These are phyloP conservation scores for Buddleja alternifolia DNA, from an alignment of 257 asterid genomes.

Conservation along the genomic window DNA sequence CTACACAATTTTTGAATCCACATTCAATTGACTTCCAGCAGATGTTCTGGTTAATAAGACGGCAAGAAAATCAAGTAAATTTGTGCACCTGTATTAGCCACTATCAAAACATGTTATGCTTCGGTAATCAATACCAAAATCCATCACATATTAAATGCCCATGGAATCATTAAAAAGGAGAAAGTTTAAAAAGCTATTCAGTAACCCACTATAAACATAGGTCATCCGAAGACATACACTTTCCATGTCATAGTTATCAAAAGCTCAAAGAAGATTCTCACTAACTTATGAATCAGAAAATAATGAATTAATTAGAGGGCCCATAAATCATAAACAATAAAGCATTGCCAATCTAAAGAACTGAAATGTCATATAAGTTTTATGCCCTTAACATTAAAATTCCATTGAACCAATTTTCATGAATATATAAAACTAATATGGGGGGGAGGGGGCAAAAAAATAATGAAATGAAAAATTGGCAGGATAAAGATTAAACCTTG, in stretches of 20 bases:
- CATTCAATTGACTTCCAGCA: too few relatives aligned
- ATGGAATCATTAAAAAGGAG: neutral
- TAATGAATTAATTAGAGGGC: constrained; percentile 18
- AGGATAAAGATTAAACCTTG: constrained; percentile 57
- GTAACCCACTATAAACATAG: constrained; percentile 17
- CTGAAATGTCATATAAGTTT: neutral
- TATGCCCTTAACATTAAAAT: too few relatives aligned
- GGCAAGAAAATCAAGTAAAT: too few relatives aligned
- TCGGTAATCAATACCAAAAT: neutral
- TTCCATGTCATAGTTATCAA: neutral
- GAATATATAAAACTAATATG: too few relatives aligned
- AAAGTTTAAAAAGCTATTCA: too few relatives aligned
- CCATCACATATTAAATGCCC: neutral
- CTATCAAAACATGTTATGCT: too few relatives aligned
- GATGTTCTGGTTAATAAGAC: too few relatives aligned
- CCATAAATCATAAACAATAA: neutral
- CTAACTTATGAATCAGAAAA: constrained; percentile 7
- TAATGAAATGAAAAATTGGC: neutral
- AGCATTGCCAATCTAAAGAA: neutral
- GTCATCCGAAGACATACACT: neutral
- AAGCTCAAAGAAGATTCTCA: constrained; percentile 12
- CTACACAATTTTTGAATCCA: too few relatives aligned
- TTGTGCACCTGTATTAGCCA: too few relatives aligned
- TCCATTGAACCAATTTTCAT: neutral
- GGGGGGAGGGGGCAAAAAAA: neutral